phyloP scores from a whole-genome alignment of 768 basidiomycete species.

The Mycena galericulata region DNA sequence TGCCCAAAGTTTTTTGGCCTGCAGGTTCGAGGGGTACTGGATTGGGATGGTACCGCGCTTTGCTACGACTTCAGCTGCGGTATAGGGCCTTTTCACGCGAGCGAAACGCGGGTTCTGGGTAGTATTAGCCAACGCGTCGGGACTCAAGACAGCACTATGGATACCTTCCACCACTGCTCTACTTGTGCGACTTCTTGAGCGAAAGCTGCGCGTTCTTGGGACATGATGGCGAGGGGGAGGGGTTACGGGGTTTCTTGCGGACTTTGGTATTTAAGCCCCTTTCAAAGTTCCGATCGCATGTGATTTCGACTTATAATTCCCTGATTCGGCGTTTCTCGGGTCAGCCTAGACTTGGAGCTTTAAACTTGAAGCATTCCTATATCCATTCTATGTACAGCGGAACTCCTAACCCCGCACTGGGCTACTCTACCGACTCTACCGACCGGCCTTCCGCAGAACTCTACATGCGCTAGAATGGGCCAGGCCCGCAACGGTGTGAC shows the following conservation, averaged over 20 bases:
- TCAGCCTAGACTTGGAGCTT: too few species aligned
- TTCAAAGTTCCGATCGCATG: slow-evolving; percentile 4
- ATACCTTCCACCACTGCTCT: slow-evolving; percentile 91
- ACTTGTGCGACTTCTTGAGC: slow-evolving; percentile 86
- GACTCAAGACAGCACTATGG: background rate
- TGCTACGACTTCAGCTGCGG: slow-evolving; percentile 91
- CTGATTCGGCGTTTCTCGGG: slow-evolving; percentile 8
- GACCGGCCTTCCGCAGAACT: too few species aligned
- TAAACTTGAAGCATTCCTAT: too few species aligned
- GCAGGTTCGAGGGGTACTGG: slow-evolving; percentile 86
- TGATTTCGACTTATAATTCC: slow-evolving; percentile 1
- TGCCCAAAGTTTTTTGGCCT: slow-evolving; percentile 88
- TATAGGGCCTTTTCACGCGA: slow-evolving; percentile 90
- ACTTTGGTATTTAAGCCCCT: slow-evolving; percentile 16
- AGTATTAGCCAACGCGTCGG: slow-evolving; percentile 15
- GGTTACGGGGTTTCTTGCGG: slow-evolving; percentile 24
- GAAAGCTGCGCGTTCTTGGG: slow-evolving; percentile 77
- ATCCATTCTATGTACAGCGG: too few species aligned
- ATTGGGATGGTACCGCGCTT: slow-evolving; percentile 92
- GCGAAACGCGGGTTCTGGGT: slow-evolving; percentile 86
- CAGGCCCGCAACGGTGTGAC: too few species aligned
- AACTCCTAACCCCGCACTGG: too few species aligned
- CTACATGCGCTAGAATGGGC: too few species aligned
- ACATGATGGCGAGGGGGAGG: slow-evolving; percentile 57
- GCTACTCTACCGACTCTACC: too few species aligned